Evolutionary conservation across 78 protist genomes (phyloP), one percentile per base, ranked within the genome.

Genomic region (Corallochytrium limacisporum): DNA sequence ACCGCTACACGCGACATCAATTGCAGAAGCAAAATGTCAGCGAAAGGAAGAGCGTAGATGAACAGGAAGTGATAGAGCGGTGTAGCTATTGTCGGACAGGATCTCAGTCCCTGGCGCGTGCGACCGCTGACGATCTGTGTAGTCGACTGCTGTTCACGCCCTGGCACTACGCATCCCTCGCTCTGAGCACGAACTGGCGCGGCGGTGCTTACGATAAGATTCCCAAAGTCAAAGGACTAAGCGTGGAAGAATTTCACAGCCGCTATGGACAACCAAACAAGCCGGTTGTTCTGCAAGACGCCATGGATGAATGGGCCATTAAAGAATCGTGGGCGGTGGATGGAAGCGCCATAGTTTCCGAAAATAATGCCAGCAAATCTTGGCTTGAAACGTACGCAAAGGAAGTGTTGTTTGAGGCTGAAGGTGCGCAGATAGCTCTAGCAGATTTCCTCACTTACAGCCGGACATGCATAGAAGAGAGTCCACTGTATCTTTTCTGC

Each of bases 221-320:
- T 6, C 13, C 9, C 26, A 31, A 0, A 0, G 38, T 13, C 8
- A 56, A 15, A 8, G 42, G 39, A 6, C 46, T 50, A 0, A 12
- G 69, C 47, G 18, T 60, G 65, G 47, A 12, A 15, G 55, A 3
- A n/a, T 69, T 69, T 50, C 16, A 47, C 13, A 59, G 44, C 40
- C 46, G 49, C 46, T 69, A 37, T 46, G 75, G 57, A 66, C 26
- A 4, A 3, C 40, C 33, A 6, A 56, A 69, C 55, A 2, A 39
- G 42, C 75, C 75, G 3, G 75, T 69, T 9, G 33, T 69, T n/a
- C 16, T 69, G 36, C 55, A 53, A 4, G 67, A 59, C 57, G 47
- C 57, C 36, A 66, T 59, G 28, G 13, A 2, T 44, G 5, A 1
- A 1, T 69, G 75, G 75, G 68, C 69, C 32, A 29, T 10, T 8